Evolutionary conservation across 1,284 basidiomycete genomes (phyloP), one percentile per base, ranked within the genome.

Genomic region (Xanthoconium separans): DNA sequence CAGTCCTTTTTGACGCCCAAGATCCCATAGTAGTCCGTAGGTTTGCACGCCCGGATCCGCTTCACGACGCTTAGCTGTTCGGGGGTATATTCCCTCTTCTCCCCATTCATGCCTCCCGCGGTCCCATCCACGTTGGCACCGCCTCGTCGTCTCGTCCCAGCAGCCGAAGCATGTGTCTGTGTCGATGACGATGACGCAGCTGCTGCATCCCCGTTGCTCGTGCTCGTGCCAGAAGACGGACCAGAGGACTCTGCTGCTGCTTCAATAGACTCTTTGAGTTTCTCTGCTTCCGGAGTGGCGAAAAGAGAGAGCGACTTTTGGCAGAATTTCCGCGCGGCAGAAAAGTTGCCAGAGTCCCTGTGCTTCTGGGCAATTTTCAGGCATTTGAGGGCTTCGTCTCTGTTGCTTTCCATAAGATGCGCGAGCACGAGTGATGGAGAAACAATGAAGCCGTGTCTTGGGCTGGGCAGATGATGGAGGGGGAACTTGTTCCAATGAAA

Each of bases 1-100:
- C 94, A 96, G 6, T 85, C 85, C 73, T 83, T 88, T 71, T 95
- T 88, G 54, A 99, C 71, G 2, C 83, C 79, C 60, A 99, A 74
- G 59, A 99, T 98, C 70, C 92, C 90, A 73, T 99, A 99, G 72
- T 97, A 99, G 69, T 94, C 88, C 44, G 91, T 90, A 20, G 87
- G 79, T 69, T 91, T 91, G 75, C 96, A 98, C 33, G 79, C 73
- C 64, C 88, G 82, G 53, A 99, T 89, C 47, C 93, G 80, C 69
- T 91, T 92, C 54, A 99, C 97, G 40, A 97, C 81, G 16, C 85
- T 84, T 29, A 81, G 73, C 72, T 98, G 94, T 60, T 95, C 94
- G 36, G 83, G 71, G 1, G 95, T 97, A 73, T 91, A 98, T 51
- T 91, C 88, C 65, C 92, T 78, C 76, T 93, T 91, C 73, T 85